These are phyloP conservation scores for Xanthoconium separans DNA, from an alignment of 1,284 basidiomycete genomes.

Conservation along the genomic window DNA sequence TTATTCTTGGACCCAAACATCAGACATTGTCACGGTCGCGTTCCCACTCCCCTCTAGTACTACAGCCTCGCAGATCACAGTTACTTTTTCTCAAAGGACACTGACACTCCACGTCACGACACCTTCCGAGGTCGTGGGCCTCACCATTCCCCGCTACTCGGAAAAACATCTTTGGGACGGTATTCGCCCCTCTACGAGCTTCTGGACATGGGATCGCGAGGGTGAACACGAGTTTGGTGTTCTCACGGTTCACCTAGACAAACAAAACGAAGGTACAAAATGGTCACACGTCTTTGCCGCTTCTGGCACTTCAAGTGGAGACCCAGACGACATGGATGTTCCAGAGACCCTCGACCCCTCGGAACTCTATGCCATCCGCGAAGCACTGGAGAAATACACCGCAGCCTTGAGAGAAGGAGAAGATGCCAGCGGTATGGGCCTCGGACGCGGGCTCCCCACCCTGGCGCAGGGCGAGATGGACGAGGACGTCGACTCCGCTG, in stretches of 20 bases:
- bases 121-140: conserved; percentile 26
- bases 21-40: conserved; percentile 78
- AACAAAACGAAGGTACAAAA: conserved; percentile 73
- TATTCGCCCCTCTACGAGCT: conserved; percentile 68
- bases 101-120: conserved; percentile 64
- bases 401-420: conserved; percentile 52
- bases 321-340: conserved; percentile 67
- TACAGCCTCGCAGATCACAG: conserved; percentile 60
- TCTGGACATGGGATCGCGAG: conserved; percentile 87
- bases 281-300: conserved; percentile 82
- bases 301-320: conserved; percentile 35
- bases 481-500: conserved; percentile 73
- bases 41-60: conserved; percentile 78
- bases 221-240: conserved; percentile 64
- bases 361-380: conserved; percentile 75
- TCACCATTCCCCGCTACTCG: conserved; percentile 58
- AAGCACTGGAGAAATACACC: conserved; percentile 85
- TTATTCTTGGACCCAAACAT: conserved; percentile 90
- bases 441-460: conserved; percentile 69
- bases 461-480: conserved; percentile 82
- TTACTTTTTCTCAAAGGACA: conserved; percentile 63
- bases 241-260: conserved; percentile 83
- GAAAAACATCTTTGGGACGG: conserved; percentile 72
- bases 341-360: conserved; percentile 88
- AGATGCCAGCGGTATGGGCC: conserved; percentile 55